These are phyloP conservation scores for Chaetothyriales sp. DNA, from an alignment of 2,329 filamentous ascomycete species.

Conservation along the genomic window DNA sequence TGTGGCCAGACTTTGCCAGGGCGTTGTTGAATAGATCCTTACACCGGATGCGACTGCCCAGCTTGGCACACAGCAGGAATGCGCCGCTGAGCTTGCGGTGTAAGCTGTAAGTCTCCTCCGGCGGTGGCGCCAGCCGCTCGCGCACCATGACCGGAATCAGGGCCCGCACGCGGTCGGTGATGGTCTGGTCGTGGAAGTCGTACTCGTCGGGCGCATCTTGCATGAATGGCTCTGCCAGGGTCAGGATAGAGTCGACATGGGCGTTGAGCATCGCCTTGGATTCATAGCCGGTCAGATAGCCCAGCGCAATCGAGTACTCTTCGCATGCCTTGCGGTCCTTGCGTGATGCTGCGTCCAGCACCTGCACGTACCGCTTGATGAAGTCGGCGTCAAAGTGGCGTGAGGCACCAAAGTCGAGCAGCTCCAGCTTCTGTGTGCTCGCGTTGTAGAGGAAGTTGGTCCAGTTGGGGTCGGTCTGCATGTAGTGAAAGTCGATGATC, in stretches of 20 bases:
- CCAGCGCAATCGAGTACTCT: conserved; percentile 57
- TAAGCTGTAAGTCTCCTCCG: conserved; percentile 92
- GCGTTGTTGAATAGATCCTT: conserved; percentile 59
- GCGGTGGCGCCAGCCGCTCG: conserved; percentile 76
- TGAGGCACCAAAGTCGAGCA: conserved; percentile 90
- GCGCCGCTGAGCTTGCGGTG: conserved; percentile 92
- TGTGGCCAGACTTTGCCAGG: conserved; percentile 9
- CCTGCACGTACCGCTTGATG: conserved; percentile 60
- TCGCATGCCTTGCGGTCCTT: conserved; percentile 50
- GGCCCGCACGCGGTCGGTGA: conserved; percentile 77
- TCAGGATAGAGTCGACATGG: conserved; percentile 74
- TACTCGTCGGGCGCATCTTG: conserved; percentile 64
- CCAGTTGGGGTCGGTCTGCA: conserved; percentile 99
- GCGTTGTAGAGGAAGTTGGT: conserved; percentile 93
- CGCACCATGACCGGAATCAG: conserved; percentile 87
- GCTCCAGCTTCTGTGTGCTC: conserved; percentile 55
- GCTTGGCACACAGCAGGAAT: conserved; percentile 73
- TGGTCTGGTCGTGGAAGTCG: conserved; percentile 87
- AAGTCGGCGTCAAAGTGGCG: conserved; percentile 72
- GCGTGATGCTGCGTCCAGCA: conserved; percentile 65
- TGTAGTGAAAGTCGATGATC: conserved; percentile 87
- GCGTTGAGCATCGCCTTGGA: conserved; percentile 75
- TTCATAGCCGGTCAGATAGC: conserved; percentile 86
- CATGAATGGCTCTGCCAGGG: conserved; percentile 82
- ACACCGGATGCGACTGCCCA: conserved; percentile 72